phyloP scores from a whole-genome alignment of 495 filamentous ascomycete genomes.

The Podospora conica region DNA sequence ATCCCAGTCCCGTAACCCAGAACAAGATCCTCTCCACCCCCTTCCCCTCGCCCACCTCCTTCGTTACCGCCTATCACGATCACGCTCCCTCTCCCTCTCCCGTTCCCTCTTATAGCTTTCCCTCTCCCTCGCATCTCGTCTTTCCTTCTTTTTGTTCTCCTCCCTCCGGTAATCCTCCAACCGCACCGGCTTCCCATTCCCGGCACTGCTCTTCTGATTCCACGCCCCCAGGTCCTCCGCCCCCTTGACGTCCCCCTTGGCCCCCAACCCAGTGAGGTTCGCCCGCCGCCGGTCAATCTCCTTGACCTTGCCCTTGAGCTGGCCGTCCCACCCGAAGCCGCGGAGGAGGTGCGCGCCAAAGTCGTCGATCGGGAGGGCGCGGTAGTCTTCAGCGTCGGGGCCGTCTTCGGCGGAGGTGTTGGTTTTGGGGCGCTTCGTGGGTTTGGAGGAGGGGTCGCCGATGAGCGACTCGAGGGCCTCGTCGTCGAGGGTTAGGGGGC shows the following conservation, averaged over 20 bases:
- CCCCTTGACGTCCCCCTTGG: conserved; percentile 56
- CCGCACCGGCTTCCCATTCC: conserved; percentile 30
- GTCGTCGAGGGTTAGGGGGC: conserved; percentile 57
- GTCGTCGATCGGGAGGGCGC: conserved; percentile 81
- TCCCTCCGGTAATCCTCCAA: conserved; percentile 42
- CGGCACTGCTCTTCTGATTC: conserved; percentile 28
- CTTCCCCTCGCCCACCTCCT: conserved; percentile 13
- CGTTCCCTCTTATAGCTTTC: conserved; percentile 44
- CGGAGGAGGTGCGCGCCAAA: conserved; percentile 84
- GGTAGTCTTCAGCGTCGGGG: conserved; percentile 83
- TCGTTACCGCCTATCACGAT: conserved; percentile 29
- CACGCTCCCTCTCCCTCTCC: conserved; percentile 38
- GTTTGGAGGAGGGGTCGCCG: conserved; percentile 39
- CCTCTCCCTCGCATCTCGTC: conserved; percentile 32
- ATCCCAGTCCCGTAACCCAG: no score
- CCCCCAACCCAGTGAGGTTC: conserved; percentile 78
- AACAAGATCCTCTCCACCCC: no score
- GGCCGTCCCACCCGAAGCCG: conserved; percentile 92
- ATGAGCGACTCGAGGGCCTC: conserved; percentile 76
- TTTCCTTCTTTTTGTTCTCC: conserved; percentile 35
- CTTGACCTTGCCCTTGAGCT: conserved; percentile 50
- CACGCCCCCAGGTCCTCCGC: conserved; percentile 55
- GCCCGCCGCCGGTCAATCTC: conserved; percentile 54
- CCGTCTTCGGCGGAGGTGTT: conserved; percentile 53
- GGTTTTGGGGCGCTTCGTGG: conserved; percentile 15